Base-by-base conservation (phyloP, 2,329 filamentous ascomycete species). In the Sphaerostilbella broomeana region DNA sequence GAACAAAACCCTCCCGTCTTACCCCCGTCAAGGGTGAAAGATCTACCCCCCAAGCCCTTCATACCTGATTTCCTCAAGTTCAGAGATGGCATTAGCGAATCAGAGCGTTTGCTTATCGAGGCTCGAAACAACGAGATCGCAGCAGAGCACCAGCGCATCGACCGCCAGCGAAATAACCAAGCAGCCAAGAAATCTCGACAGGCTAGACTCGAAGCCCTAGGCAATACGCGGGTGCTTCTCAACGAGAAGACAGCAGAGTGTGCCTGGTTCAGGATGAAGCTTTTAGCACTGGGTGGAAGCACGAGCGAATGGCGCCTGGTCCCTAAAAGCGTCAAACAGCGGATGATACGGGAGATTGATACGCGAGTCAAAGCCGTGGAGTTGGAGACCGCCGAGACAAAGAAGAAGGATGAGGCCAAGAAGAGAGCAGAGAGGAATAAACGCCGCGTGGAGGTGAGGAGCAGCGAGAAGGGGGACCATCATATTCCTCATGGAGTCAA, bases 111-210 rank as follows among this genome's bases (percentile, higher is more conserved):
- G 1, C 6, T 38, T 1, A 45, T 57, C 2, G 46, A 51, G 15
- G 44, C 33, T 0, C 40, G 43, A 6, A 57, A 57, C 40, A 58
- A 62, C 35, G 10, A 31, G 5, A 52, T 61, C 25, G 51, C 58
- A 3, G 40, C 40, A 4, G 35, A 47, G 15, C 46, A 48, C 7
- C 51, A 55, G 40, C 34, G 17, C 4, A 32, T 55, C 2, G 56
- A 63, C 13, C 51, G 57, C 2, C 42, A 52, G 28, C 50, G 63
- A 4, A 67, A 67, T 51, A 66, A 64, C 43, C 42, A 49, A 24
- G 59, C 64, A 1, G 64, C 64, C 17, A 61, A 59, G 46, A 58
- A 62, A 38, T 60, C 55, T 9, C 54, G 64, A 1, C 44, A 54
- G 15, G 47, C 52, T 15, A 52, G 61, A 0, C 39, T 57, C 18